These are phyloP conservation scores for Carex littledalei DNA, from an alignment of 176 grass and related monocot species.

Conservation along the genomic window DNA sequence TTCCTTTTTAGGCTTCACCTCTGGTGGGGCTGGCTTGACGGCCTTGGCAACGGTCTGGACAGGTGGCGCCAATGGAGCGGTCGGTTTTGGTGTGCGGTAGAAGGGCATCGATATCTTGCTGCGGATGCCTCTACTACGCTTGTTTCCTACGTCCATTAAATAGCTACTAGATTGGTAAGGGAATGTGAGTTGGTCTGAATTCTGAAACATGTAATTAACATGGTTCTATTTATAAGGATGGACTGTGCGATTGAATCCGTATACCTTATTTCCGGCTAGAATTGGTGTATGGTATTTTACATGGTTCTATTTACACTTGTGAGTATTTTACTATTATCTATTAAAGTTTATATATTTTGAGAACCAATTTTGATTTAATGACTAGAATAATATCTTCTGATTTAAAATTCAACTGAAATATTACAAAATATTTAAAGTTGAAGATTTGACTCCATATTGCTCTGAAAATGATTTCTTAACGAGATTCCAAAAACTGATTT, in stretches of 20 bases:
- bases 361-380: too few species aligned
- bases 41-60: background rate
- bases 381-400: too few species aligned
- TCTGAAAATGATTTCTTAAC: background rate
- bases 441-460: too few species aligned
- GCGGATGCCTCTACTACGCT: slow-evolving; percentile 21
- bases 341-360: too few species aligned
- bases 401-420: too few species aligned
- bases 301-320: too few species aligned
- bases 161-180: background rate
- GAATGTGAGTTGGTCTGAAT: background rate
- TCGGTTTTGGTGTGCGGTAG: slow-evolving; percentile 18
- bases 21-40: background rate
- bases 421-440: background rate
- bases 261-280: background rate
- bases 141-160: slow-evolving; percentile 19
- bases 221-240: background rate
- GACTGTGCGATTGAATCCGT: background rate
- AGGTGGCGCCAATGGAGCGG: background rate
- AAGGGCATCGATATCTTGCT: slow-evolving; percentile 19
- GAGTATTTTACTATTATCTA: too few species aligned
- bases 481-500: background rate
- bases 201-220: background rate
- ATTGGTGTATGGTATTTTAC: background rate
- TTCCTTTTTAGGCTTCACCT: background rate